Percentiles rank a stretch among this genome's conserved stretches.
These are phyloP conservation scores for Orbilia ellipsospora DNA, from an alignment of 2,329 filamentous ascomycete species.

Conservation along the genomic window DNA sequence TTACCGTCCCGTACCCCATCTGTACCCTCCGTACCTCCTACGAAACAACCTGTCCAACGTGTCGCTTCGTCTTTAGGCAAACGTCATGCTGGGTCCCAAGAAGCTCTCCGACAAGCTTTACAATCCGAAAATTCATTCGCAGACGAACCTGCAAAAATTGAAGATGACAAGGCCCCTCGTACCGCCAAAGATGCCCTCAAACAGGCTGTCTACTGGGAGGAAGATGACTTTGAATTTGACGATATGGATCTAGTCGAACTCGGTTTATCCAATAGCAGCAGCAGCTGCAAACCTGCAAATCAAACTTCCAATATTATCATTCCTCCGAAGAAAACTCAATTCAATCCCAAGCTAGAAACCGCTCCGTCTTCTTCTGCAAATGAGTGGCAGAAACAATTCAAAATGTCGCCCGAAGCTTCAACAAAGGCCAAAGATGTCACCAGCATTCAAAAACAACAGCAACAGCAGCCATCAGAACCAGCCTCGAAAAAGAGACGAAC, in stretches of 20 bases:
- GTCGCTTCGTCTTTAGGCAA: conserved; percentile 38
- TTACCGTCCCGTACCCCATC: conserved; percentile 31
- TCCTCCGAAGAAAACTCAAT: neutral
- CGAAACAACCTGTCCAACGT: conserved; percentile 15
- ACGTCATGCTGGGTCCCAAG: conserved; percentile 39
- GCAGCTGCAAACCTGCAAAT: conserved; percentile 12
- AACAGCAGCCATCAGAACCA: conserved; percentile 16
- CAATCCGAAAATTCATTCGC: conserved; percentile 45
- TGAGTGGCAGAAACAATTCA: conserved; percentile 43
- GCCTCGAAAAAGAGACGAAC: conserved; percentile 37
- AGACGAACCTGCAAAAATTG: conserved; percentile 20
- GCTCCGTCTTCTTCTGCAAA: conserved; percentile 25
- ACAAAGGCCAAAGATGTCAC: conserved; percentile 7
- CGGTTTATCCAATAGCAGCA: conserved; percentile 21
- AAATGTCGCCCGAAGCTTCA: conserved; percentile 13
- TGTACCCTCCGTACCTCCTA: neutral
- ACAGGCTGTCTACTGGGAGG: conserved; percentile 51
- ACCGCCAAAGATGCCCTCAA: conserved; percentile 50
- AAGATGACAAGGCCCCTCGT: conserved; percentile 35
- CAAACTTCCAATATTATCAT: neutral
- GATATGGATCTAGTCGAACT: conserved; percentile 47
- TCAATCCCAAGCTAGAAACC: neutral
- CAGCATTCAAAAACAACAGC: conserved; percentile 14
- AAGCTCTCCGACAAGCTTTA: conserved; percentile 43
- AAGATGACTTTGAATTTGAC: conserved; percentile 54